Evolutionary conservation across 495 filamentous ascomycete species (phyloP), one percentile per base, ranked within the genome.

Genomic region (Cercophora sp.): DNA sequence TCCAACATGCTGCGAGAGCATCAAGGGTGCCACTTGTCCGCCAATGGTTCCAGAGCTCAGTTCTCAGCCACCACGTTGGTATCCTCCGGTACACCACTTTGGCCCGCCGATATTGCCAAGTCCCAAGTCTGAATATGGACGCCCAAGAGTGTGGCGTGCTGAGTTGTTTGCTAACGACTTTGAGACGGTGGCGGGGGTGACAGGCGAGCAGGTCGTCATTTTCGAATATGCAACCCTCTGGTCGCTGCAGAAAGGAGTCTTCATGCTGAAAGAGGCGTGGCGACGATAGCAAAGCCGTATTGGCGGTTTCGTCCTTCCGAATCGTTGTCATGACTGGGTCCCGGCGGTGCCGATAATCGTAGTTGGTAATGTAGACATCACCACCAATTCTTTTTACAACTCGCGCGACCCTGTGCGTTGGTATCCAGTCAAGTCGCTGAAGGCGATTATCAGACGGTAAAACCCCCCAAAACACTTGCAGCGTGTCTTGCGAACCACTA

Each of bases 11-110:
- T 25, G 76, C 74, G n/a, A 85, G 76, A 15, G 77, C 83, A 48
- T 86, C 83, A 9, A 85, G 70, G 20, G 79, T 76, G 18, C 69
- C 65, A 2, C 71, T 69, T n/a, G 77, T 75, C 52, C 83, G 83
- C 83, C 83, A 86, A 4, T 75, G 71, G 49, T 80, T 80, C 83
- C 83, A 86, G 25, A 86, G 74, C 59, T 82, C 61, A 0, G 83
- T 84, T 16, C 83, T 72, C 53, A 79, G 72, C 34, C 70, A 71
- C 22, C 80, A 81, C 5, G 80, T 84, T 0, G 82, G 82, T 3
- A 65, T 49, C 3, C 25, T 54, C 1, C 49, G 43, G 29, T 60
- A 63, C 13, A 58, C 35, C 11, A 32, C 32, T 48, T 57, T 60
- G 23, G 45, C 52, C 8, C 44, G 51, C 36, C 39, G 39, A 11